Conservation (phyloP, 768 basidiomycete species). For the Tephrocybe sp. region DNA sequence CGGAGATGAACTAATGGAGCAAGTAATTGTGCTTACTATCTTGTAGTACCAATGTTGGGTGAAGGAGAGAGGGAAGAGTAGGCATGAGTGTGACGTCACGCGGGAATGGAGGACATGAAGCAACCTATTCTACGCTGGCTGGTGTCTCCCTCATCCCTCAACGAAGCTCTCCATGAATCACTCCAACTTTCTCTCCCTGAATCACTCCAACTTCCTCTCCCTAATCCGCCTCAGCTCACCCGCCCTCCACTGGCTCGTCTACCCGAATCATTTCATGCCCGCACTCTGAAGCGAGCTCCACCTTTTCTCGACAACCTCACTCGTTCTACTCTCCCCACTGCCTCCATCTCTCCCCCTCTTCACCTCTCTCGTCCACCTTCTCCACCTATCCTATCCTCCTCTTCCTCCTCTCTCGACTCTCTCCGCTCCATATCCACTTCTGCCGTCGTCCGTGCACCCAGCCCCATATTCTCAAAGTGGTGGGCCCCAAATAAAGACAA, state of each 20-base stretch:
- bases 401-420: conserved; percentile 56
- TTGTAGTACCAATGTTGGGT: conserved; percentile 46
- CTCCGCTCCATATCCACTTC: conserved; percentile 46
- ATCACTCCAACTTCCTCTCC: conserved; percentile 32
- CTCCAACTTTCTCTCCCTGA: conserved; percentile 39
- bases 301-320: conserved; percentile 55
- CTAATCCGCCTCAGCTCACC: conserved; percentile 20
- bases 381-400: conserved; percentile 37
- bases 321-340: conserved; percentile 62
- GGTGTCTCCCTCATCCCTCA: conserved; percentile 29
- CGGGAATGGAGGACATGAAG: conserved; percentile 5
- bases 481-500: conserved; percentile 54
- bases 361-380: conserved; percentile 19
- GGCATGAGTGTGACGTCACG: conserved; percentile 33
- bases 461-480: conserved; percentile 37
- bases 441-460: conserved; percentile 18
- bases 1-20: background rate
- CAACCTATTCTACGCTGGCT: background rate
- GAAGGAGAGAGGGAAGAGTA: conserved; percentile 49
- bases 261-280: conserved; percentile 21
- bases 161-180: conserved; percentile 49
- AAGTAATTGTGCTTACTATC: conserved; percentile 40
- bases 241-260: conserved; percentile 41
- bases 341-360: conserved; percentile 50
- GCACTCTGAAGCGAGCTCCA: conserved; percentile 41